These are phyloP conservation scores for Lactarius sp. DNA, from an alignment of 768 basidiomycete genomes.

Conservation along the genomic window DNA sequence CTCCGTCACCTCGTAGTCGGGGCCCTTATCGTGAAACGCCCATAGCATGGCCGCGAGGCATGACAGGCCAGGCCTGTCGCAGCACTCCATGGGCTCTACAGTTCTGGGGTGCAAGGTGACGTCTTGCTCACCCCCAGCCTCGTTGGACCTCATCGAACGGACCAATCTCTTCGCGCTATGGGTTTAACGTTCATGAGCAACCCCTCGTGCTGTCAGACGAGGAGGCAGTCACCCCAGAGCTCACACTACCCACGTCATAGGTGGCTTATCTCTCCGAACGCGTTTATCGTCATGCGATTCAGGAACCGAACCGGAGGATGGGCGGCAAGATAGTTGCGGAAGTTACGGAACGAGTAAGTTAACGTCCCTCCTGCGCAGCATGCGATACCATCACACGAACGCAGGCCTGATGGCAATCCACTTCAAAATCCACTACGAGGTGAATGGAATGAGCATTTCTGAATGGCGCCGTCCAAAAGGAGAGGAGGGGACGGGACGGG, in stretches of 20 bases:
- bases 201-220: neutral
- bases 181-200: neutral
- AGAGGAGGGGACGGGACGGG: neutral
- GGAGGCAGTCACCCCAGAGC: neutral
- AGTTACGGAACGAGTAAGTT: conserved; percentile 8
- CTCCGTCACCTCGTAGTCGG: neutral
- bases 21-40: conserved; percentile 10
- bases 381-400: neutral
- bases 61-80: neutral
- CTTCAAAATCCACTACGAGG: neutral
- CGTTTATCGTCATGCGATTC: conserved; percentile 2
- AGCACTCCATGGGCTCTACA: neutral
- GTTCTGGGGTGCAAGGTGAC: neutral
- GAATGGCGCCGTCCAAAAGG: neutral
- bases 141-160: neutral
- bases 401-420: neutral
- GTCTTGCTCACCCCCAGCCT: neutral
- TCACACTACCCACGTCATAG: conserved; percentile 6
- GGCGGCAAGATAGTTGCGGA: neutral
- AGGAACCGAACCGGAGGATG: conserved; percentile 2
- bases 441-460: neutral
- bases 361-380: neutral
- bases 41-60: conserved; percentile 2
- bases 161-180: neutral
- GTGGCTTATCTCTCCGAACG: conserved; percentile 1